Base-by-base conservation (phyloP, 2,329 filamentous ascomycete genomes). In the Elsinoe batatas region DNA sequence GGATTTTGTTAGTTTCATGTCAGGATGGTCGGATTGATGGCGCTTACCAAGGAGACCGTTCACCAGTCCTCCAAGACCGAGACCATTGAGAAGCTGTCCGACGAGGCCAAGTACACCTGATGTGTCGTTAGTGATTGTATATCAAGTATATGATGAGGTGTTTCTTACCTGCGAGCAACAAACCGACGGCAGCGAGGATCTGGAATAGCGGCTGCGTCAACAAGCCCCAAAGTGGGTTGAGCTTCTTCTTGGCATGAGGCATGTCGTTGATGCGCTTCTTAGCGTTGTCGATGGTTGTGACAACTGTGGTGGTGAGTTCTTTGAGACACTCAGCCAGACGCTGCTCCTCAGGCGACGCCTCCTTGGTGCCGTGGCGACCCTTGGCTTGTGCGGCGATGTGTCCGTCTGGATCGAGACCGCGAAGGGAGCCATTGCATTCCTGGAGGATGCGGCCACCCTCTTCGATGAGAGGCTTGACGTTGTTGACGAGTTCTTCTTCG, bases 231-330 rank as follows among this genome's bases (percentile, higher is more conserved):
- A 96, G 81, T 10, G 91, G 90, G 74, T 91, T 95, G 58, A 95
- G 79, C 76, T 91, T 84, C 79, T 95, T 91, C 84, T 95, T 94
- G 42, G 89, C 91, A 62, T 94, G 87, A 5, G 91, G 90, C 87
- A 95, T 93, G 66, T 88, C 87, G 65, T 87, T 83, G 59, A 95
- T 87, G 76, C 88, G 87, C 75, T 85, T 87, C 81, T 91, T 93
- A 22, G 87, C 87, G 60, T 85, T 84, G 66, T 96, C 90, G 63
- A 96, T 91, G 20, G 85, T 88, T 64, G 84, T 83, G 46, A 87
- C 84, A 18, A 96, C 87, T 22, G 82, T 84, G 17, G 84, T 84
- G 0, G 90, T 91, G 58, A 95, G 78, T 73, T 89, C 88, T 76
- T 95, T 94, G 62, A 95, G 80, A 8, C 84, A 74, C 57, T 95